Evolutionary conservation across 768 basidiomycete species (phyloP), one percentile per base, ranked within the genome.

Genomic region (Hericium alpestre): DNA sequence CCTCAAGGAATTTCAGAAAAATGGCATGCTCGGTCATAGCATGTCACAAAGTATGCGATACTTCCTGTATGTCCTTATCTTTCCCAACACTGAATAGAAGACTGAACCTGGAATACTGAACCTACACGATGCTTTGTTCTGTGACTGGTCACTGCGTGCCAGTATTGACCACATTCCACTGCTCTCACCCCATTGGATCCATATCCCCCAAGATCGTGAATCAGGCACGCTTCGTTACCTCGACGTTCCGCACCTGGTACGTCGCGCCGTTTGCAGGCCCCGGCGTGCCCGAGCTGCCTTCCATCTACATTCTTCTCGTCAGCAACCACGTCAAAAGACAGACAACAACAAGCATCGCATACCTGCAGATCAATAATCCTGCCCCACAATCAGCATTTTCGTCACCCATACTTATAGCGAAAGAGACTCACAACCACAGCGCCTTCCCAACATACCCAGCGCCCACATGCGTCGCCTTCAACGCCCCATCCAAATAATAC

Each of bases 261-360:
- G 70, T 74, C 2, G 75, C 74, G 16, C 71, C 72, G 13, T 72
- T 72, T 1, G 64, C 65, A 0, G 75, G 75, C 12, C 75, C 75
- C 25, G 74, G 75, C 50, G 72, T 70, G 7, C 75, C 75, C 8
- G 75, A 70, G 55, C 75, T 76, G 4, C 74, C 74, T 61, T 76
- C 75, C 75, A 76, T 76, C 74, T 76, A 53, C 48, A 15, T 13
- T 13, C 8, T 8, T 20, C 18, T 50, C 8, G 22, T 13, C 48
- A 50, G 6, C 13, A 22, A 23, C 18, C 8, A 43, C 41, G 13
- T 43, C 18, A 43, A 43, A 43, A n/a, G 18, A 43, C 41, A 15
- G 41, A 16, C 16, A 15, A 15, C 41, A 18, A 16, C 11, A 15
- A 16, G 41, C 18, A 18, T 3, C 41, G 8, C 41, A 5, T 13